Base-by-base conservation (phyloP, 2,329 filamentous ascomycete species). In the Fusarium redolens region DNA sequence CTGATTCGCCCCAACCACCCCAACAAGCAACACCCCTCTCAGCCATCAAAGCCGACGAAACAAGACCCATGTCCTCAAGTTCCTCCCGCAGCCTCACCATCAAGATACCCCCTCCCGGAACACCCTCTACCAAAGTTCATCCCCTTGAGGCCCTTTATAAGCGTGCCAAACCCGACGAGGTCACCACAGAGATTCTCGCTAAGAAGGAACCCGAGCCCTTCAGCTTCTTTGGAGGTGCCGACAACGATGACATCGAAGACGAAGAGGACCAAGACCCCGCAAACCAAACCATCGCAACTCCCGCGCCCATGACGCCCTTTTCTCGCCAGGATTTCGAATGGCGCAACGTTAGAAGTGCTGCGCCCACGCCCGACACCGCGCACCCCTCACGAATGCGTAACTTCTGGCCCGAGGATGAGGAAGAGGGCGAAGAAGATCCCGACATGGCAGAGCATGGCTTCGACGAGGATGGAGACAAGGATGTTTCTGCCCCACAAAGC, bases 131-230 rank as follows among this genome's bases (percentile, higher is more conserved):
- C 70, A 81, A 82, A 65, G 85, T 97, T 1, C 96, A 98, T 75
- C 96, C 96, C 1, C 87, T 98, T 3, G 95, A 98, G 84, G 94
- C 94, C 1, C 88, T 98, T 5, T 99, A 97, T 87, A 98, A 98
- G 83, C 90, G 90, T 8, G 82, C 89, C 35, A 87, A 89, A 40
- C 81, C 84, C 37, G 81, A 81, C 7, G 81, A 80, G 68, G 73
- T 83, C 76, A 56, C 82, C 71, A 31, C 84, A 75, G 57, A 73
- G 40, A 72, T 78, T 1, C 72, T 79, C 40, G 69, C 77, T 66
- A 68, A 85, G 77, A 73, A 88, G 77, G 73, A 88, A 84, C 67
- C 89, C 79, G 61, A 92, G 84, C 75, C 85, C 15, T 97, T 98
- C 81, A 94, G 88, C 79, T 98, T 98, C 84, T 97, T 97, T 79